A percentile compares a stretch with the other conserved stretches of the same genome.
Conservation (phyloP, 768 basidiomycete genomes). For the Termitomyces sp. region DNA sequence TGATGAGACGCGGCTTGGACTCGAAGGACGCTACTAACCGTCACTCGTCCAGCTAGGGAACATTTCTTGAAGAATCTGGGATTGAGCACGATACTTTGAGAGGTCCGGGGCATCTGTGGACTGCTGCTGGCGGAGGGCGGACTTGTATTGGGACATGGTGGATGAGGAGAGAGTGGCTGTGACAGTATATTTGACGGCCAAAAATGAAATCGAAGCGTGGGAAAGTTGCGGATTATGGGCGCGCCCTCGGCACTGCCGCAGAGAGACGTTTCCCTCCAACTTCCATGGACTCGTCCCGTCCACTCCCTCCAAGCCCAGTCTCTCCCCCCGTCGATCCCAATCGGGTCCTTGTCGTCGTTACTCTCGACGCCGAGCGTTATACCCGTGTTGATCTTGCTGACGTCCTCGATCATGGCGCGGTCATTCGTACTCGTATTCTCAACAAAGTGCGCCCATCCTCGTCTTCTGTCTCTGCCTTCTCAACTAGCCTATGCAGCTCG, state of each 20-base stretch:
- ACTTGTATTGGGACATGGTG: slow-evolving; percentile 53
- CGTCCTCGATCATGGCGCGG: slow-evolving; percentile 13
- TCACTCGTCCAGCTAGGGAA: slow-evolving; percentile 70
- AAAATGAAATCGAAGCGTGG: slow-evolving; percentile 17
- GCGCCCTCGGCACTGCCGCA: no score
- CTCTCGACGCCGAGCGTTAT: slow-evolving; percentile 16
- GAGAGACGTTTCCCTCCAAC: background rate
- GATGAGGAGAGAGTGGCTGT: slow-evolving; percentile 11
- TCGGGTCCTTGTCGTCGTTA: slow-evolving; percentile 14
- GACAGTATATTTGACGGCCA: slow-evolving; percentile 4
- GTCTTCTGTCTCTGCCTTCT: background rate
- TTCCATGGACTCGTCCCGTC: background rate
- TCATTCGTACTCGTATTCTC: slow-evolving; percentile 16
- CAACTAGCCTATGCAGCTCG: slow-evolving; percentile 6
- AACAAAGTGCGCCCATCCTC: slow-evolving; percentile 9
- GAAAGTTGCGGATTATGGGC: slow-evolving; percentile 6
- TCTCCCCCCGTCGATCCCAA: slow-evolving; percentile 1
- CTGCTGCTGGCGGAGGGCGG: slow-evolving; percentile 35
- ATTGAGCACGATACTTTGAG: slow-evolving; percentile 48
- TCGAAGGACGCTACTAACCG: slow-evolving; percentile 35
- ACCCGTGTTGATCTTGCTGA: slow-evolving; percentile 17
- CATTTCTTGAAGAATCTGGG: slow-evolving; percentile 61
- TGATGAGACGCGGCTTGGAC: slow-evolving; percentile 21
- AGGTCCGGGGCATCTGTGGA: slow-evolving; percentile 27
- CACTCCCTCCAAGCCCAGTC: slow-evolving; percentile 3